These are phyloP conservation scores for Atalantia buxifolia DNA, from an alignment of 345 rosid genomes.

Conservation along the genomic window DNA sequence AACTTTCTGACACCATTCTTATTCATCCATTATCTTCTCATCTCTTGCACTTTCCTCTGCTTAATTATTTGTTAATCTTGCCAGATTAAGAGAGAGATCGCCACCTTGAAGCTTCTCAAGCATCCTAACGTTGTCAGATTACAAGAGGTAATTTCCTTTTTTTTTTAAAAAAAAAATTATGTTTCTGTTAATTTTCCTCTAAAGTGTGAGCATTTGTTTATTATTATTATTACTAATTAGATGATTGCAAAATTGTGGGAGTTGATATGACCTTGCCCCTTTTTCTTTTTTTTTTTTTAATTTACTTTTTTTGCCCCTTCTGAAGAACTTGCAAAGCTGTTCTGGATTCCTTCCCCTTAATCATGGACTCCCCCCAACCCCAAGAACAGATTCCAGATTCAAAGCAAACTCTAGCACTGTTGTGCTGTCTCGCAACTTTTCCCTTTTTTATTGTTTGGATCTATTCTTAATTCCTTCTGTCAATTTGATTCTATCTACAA, in stretches of 20 bases:
- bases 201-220: too few relatives aligned
- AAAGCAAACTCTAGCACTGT: background rate
- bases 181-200: too few relatives aligned
- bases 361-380: background rate
- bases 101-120: slow-evolving; percentile 76
- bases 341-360: background rate
- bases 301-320: too few relatives aligned
- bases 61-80: background rate
- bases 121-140: slow-evolving; percentile 90
- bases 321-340: background rate
- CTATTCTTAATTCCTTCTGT: background rate
- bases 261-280: background rate
- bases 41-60: background rate
- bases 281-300: too few relatives aligned
- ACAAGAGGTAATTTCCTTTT: slow-evolving; percentile 50
- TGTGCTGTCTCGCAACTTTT: background rate
- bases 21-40: too few relatives aligned
- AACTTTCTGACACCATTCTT: background rate
- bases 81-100: slow-evolving; percentile 92
- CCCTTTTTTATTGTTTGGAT: too few relatives aligned
- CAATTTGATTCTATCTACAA: background rate
- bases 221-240: too few relatives aligned
- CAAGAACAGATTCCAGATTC: background rate
- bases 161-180: too few relatives aligned
- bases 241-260: background rate